A percentile compares a stretch with the other conserved stretches of the same genome.
phyloP scores from a whole-genome alignment of 495 filamentous ascomycete genomes.

The Talaromyces proteolyticus region DNA sequence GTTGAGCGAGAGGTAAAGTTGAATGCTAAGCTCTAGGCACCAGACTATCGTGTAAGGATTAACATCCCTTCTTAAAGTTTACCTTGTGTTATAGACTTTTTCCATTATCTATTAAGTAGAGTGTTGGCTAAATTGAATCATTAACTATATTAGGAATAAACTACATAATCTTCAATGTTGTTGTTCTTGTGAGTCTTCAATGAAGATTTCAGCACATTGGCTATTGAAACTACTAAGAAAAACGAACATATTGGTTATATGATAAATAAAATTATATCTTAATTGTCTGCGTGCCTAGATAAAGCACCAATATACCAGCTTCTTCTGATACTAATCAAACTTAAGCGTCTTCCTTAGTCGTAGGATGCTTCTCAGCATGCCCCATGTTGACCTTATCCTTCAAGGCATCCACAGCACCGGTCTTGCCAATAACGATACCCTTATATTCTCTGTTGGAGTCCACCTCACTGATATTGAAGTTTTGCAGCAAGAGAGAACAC shows the following conservation, averaged over 20 bases:
- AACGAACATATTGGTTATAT: too few species aligned
- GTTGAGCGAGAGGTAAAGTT: conserved; percentile 38
- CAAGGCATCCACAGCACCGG: conserved; percentile 1
- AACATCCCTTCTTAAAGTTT: too few species aligned
- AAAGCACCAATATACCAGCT: not conserved
- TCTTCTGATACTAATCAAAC: not conserved
- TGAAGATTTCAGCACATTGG: too few species aligned
- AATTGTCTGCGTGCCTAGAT: too few species aligned
- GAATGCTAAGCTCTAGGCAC: conserved; percentile 26
- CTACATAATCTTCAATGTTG: too few species aligned
- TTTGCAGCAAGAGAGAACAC: not conserved
- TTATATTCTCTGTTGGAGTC: not conserved
- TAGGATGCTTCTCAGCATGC: not conserved
- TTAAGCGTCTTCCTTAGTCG: not conserved
- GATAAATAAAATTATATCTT: too few species aligned
- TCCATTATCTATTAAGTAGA: too few species aligned
- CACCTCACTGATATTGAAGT: conserved; percentile 1
- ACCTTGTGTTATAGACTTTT: too few species aligned
- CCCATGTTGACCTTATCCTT: not conserved
- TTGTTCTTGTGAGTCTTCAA: too few species aligned
- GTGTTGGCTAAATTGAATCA: too few species aligned
- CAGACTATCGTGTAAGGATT: not conserved
- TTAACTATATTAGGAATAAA: too few species aligned
- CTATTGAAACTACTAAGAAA: too few species aligned
- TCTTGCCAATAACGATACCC: conserved; percentile 5